Evolutionary conservation across 495 filamentous ascomycete species (phyloP), one percentile per base, ranked within the genome.

Genomic region (Cetradonia linearis): DNA sequence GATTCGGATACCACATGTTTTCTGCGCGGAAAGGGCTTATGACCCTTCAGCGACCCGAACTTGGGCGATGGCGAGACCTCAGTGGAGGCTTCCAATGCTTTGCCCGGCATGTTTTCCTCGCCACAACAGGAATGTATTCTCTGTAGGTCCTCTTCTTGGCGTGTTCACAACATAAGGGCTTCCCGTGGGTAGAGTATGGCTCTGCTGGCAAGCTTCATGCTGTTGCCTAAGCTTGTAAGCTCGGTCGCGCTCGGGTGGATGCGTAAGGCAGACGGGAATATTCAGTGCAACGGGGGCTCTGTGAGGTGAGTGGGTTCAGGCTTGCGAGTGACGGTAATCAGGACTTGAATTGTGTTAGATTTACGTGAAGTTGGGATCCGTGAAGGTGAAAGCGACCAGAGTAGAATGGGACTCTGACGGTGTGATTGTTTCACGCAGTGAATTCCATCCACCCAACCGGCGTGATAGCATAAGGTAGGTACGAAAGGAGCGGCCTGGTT

Each of bases 21-120:
- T 8, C 31, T 55, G 59, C 59, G 59, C 31, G 59, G 59, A 28
- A 61, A 44, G 25, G 40, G 20, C 18, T 61, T 61, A n/a, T 61
- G 59, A 36, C 49, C 59, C 9, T 61, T 61, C 30, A 61, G 52
- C 38, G 52, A 55, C 27, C 59, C 59, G 52, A 61, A 50, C 23
- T 48, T 61, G 38, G 40, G 31, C 30, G 52, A 34, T 47, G 59
- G 50, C 14, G 40, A 27, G 14, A 27, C n/a, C 14, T 55, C 59
- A 14, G 42, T 33, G 30, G 28, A 49, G 33, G 53, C 28, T 27
- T 16, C 59, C 23, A 55, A 31, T 28, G 28, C 14, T 48, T 48
- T 61, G 30, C 59, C 59, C 2, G 50, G 59, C 59, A 61, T 61
- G 14, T 42, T 47, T 25, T 20, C 18, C 23, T 34, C 23, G n/a